Conservation (phyloP, 2,329 filamentous ascomycete species). For the Mycocentrospora acerina region DNA sequence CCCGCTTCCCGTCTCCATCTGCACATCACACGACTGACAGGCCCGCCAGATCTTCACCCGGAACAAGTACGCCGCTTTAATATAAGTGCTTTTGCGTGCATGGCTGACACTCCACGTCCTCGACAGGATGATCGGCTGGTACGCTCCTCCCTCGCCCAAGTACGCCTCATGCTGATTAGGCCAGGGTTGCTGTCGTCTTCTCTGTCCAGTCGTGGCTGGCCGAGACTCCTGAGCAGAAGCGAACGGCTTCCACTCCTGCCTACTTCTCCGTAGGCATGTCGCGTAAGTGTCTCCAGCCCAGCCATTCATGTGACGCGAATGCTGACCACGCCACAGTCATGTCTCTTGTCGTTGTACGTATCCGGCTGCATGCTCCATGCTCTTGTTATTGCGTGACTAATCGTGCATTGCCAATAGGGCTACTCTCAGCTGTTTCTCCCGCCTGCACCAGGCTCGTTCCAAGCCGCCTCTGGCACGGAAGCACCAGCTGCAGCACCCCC, state of each 20-base stretch:
- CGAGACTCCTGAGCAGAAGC: slow-evolving; percentile 68
- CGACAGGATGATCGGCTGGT: slow-evolving; percentile 65
- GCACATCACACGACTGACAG: slow-evolving; percentile 31
- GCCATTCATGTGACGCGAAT: background rate
- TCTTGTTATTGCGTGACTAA: slow-evolving; percentile 9
- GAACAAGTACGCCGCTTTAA: slow-evolving; percentile 65
- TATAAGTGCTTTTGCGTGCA: slow-evolving; percentile 6
- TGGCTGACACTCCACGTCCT: slow-evolving; percentile 20
- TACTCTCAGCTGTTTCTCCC: slow-evolving; percentile 69
- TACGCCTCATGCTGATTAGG: slow-evolving; percentile 14
- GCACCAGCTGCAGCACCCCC: slow-evolving; percentile 51
- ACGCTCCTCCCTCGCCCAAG: slow-evolving; percentile 26
- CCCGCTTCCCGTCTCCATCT: slow-evolving; percentile 7
- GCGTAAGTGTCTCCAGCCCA: slow-evolving; percentile 53
- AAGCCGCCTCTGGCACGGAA: slow-evolving; percentile 47
- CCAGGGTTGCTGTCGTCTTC: slow-evolving; percentile 71
- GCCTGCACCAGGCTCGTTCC: slow-evolving; percentile 44
- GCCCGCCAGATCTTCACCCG: slow-evolving; percentile 74
- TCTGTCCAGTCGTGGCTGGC: slow-evolving; percentile 75
- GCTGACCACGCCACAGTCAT: slow-evolving; percentile 37
- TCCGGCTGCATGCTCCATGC: background rate
- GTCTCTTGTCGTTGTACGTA: slow-evolving; percentile 49
- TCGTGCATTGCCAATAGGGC: slow-evolving; percentile 45
- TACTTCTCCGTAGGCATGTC: slow-evolving; percentile 80
- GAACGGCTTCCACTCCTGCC: slow-evolving; percentile 66